phyloP scores from a whole-genome alignment of 805 yeast genomes.

The Myxozyma geophila region DNA sequence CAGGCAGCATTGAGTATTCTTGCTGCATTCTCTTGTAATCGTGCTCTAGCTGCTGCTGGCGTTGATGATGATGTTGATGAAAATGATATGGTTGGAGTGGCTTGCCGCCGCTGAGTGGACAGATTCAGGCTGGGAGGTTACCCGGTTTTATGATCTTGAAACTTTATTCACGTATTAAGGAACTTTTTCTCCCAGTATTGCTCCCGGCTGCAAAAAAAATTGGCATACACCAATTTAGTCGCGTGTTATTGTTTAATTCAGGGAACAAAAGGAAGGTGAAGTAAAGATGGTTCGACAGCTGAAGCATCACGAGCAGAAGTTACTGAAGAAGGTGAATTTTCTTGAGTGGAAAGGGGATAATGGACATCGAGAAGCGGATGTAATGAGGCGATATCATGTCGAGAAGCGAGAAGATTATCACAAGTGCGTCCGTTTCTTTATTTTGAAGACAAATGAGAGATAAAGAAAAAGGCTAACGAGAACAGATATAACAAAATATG shows the following conservation, averaged over 20 bases:
- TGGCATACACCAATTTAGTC: too few relatives aligned
- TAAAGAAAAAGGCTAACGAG: neutral
- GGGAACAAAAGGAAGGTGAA: too few relatives aligned
- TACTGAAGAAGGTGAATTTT: conserved; percentile 93
- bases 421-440: conserved; percentile 47
- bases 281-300: conserved; percentile 76
- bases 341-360: conserved; percentile 97
- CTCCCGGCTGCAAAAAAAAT: too few relatives aligned
- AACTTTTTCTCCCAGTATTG: too few relatives aligned
- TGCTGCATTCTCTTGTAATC: conserved; percentile 6
- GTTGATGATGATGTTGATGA: neutral
- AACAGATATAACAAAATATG: conserved; percentile 77
- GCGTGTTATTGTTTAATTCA: too few relatives aligned
- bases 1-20: conserved; percentile 21
- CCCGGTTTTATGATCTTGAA: conserved; percentile 2
- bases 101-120: neutral
- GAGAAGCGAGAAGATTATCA: conserved; percentile 96
- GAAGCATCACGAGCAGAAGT: conserved; percentile 93
- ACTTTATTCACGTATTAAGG: neutral
- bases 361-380: conserved; percentile 94
- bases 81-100: neutral
- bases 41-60: too few relatives aligned
- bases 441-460: neutral
- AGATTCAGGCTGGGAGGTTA: neutral
- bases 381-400: conserved; percentile 91